phyloP scores from a whole-genome alignment of 257 asterid species.

The Rubia yunnanensis region DNA sequence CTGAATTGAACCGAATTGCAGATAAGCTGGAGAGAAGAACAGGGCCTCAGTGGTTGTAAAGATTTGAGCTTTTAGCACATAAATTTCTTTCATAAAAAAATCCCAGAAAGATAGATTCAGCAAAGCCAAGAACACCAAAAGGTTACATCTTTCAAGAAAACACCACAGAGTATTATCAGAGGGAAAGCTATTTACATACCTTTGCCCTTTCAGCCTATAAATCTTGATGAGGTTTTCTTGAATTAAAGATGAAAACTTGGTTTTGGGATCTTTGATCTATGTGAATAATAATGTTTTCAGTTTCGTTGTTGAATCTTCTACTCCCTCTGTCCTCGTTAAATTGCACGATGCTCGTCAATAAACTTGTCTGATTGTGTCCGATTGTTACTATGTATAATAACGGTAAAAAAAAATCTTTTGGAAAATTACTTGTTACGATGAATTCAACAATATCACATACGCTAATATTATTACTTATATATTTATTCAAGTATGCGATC shows the following conservation, averaged over 20 bases:
- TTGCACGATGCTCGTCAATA: too few species aligned
- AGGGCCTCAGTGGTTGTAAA: not conserved
- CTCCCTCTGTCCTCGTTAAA: too few species aligned
- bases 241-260: not conserved
- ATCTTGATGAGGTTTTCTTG: not conserved
- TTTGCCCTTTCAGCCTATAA: not conserved
- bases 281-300: not conserved
- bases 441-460: too few species aligned
- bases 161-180: not conserved
- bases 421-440: too few species aligned
- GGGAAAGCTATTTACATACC: not conserved
- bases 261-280: not conserved
- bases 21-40: too few species aligned
- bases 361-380: too few species aligned
- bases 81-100: not conserved
- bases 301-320: not conserved
- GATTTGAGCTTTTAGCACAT: not conserved
- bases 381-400: too few species aligned
- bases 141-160: not conserved
- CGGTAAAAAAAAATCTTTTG: too few species aligned
- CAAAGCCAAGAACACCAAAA: not conserved
- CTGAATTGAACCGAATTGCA: too few species aligned
- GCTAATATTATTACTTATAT: too few species aligned
- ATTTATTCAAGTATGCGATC: too few species aligned
- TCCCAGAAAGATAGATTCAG: not conserved